Evolutionary conservation across 1,139 yeast species (phyloP).

Genomic region (Candida buenavistaensis): DNA sequence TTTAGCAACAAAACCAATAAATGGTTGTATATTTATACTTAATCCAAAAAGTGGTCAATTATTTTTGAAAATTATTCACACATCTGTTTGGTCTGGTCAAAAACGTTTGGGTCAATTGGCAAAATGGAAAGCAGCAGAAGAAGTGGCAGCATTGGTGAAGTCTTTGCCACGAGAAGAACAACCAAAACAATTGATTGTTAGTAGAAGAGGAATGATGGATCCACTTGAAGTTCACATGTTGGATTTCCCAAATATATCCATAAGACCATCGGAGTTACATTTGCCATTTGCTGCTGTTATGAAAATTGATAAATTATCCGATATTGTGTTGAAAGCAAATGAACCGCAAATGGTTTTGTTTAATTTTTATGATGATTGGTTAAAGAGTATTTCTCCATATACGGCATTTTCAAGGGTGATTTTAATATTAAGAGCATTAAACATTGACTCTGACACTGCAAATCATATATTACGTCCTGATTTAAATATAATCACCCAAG

Average conservation of each 20-base stretch:
- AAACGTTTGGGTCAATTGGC: constrained; percentile 91
- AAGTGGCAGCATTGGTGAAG: constrained; percentile 86
- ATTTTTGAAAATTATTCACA: constrained; percentile 85
- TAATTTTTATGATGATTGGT: constrained; percentile 95
- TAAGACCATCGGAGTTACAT: constrained; percentile 85
- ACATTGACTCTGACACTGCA: constrained; percentile 75
- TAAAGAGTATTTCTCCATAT: constrained; percentile 74
- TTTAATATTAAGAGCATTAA: constrained; percentile 75
- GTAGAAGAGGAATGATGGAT: constrained; percentile 89
- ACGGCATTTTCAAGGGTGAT: constrained; percentile 92
- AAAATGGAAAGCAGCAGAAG: constrained; percentile 98
- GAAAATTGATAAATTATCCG: constrained; percentile 77
- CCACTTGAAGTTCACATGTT: constrained; percentile 96
- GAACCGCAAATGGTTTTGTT: constrained; percentile 93
- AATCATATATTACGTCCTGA: constrained; percentile 78
- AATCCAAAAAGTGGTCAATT: constrained; percentile 91
- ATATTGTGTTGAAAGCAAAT: constrained; percentile 78
- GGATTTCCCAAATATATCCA: constrained; percentile 90
- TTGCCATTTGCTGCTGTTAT: constrained; percentile 88
- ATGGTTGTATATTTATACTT: constrained; percentile 88
- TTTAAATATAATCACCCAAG: constrained; percentile 63
- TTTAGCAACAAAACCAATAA: constrained; percentile 86
- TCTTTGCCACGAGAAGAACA: constrained; percentile 93
- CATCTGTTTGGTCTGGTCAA: constrained; percentile 97
- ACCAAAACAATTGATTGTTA: constrained; percentile 87